Evolutionary conservation across 257 asterid species (phyloP), one percentile per base, ranked within the genome.

Genomic region (Euphrasia confusa): DNA sequence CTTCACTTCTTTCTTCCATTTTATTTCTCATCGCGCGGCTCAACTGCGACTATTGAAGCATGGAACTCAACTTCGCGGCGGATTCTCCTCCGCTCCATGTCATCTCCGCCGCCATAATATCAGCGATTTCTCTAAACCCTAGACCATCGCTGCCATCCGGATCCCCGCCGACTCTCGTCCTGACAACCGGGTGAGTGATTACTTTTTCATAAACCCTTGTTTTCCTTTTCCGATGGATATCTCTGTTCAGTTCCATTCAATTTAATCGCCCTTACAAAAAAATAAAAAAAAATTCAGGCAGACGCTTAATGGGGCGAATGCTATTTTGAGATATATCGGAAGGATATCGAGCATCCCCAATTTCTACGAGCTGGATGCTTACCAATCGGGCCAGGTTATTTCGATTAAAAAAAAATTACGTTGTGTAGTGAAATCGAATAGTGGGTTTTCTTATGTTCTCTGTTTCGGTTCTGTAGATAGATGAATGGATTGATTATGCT

Each of bases 401-500:
- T 13, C 4, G 50, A 44, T 8, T 37, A 37, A 7, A 37, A 37
- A 37, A 37, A 37, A 3, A 0, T 35, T 37, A 9, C 42, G 7
- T 37, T 37, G 8, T 1, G 8, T 37, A 8, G 9, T 8, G 42
- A 37, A 37, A 37, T 8, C 42, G 42, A 37, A 2, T 3, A 4
- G 1, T 11, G n/a, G 50, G n/a, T 44, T 12, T 44, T 44, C 50
- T 12, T 12, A 1, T 44, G 15, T 12, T 11, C 6, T 11, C 15
- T 11, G 50, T 52, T 67, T 67, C 61, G 9, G 67, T 64, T 27
- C 55, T 73, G 62, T 72, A 92, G 99, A 81, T 92, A 64, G 97
- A 89, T 59, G 81, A 80, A 74, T 86, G 99, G 97, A 70, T 92
- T 13, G 91, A 89, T 4, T 89, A 89, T 75, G 88, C 95, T 3